phyloP scores from a whole-genome alignment of 176 grass and related monocot species.

The Carex cristatella region DNA sequence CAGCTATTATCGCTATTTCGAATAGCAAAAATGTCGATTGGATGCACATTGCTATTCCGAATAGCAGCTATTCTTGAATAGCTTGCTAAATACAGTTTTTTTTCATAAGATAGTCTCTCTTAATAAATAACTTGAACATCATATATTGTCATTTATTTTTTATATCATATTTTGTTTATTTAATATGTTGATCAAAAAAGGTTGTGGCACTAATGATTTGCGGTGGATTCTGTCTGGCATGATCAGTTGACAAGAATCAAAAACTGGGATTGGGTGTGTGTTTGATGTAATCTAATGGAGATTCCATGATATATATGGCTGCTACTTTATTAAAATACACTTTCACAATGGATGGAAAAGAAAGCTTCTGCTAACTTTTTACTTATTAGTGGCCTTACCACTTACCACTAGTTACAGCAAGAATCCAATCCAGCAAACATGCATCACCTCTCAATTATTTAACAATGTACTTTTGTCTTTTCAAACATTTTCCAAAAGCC shows the following conservation, averaged over 20 bases:
- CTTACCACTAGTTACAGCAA: not conserved
- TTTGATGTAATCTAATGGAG: not conserved
- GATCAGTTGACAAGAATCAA: not conserved
- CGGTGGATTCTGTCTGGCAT: not conserved
- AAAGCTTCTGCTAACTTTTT: not conserved
- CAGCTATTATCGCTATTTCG: too few species aligned
- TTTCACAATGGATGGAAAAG: not conserved
- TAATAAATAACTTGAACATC: too few species aligned
- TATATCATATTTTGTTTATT: too few species aligned
- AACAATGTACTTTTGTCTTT: not conserved
- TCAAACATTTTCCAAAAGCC: not conserved
- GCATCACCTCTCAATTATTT: not conserved
- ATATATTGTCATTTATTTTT: too few species aligned
- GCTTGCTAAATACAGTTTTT: too few species aligned
- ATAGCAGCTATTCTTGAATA: too few species aligned
- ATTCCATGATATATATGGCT: not conserved
- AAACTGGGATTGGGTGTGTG: not conserved
- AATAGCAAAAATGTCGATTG: too few species aligned
- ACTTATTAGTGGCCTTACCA: constrained; percentile 2
- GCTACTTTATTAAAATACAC: not conserved
- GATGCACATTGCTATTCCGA: too few species aligned
- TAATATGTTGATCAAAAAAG: not conserved
- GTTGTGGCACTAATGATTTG: not conserved
- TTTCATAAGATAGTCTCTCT: too few species aligned
- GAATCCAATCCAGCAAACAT: not conserved